Percentiles rank a stretch among this genome's conserved stretches.
Evolutionary conservation across 352 stramenopile genomes (phyloP).

Genomic region (Phytophthora sp.): DNA sequence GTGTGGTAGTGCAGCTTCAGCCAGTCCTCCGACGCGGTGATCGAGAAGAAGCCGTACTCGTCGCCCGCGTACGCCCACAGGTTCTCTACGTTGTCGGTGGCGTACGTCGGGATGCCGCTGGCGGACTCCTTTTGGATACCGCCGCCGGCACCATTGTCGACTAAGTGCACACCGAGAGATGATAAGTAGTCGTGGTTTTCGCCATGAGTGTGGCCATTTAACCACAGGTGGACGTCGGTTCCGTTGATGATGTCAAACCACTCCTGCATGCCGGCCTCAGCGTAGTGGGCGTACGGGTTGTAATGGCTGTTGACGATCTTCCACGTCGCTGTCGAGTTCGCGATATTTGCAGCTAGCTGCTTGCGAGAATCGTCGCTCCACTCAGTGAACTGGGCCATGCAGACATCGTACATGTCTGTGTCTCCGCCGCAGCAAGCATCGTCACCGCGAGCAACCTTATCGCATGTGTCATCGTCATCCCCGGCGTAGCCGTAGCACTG

Average conservation of each 20-base stretch:
- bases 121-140: slow-evolving; percentile 73
- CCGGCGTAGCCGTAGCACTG: slow-evolving; percentile 60
- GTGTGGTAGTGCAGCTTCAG: slow-evolving; percentile 75
- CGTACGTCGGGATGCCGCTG: slow-evolving; percentile 62
- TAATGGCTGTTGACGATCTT: slow-evolving; percentile 74
- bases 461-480: slow-evolving; percentile 40
- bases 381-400: slow-evolving; percentile 40
- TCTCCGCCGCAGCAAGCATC: slow-evolving; percentile 43
- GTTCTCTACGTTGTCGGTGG: slow-evolving; percentile 51
- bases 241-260: slow-evolving; percentile 54
- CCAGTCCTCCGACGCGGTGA: slow-evolving; percentile 63
- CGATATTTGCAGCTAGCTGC: slow-evolving; percentile 41
- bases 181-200: slow-evolving; percentile 66
- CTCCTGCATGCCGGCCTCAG: slow-evolving; percentile 24
- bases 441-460: slow-evolving; percentile 41
- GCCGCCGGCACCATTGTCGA: slow-evolving; percentile 72
- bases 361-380: slow-evolving; percentile 56
- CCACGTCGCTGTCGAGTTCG: slow-evolving; percentile 56
- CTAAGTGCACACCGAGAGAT: slow-evolving; percentile 61
- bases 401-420: slow-evolving; percentile 45
- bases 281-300: slow-evolving; percentile 54
- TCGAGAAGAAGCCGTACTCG: slow-evolving; percentile 67
- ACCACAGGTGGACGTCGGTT: slow-evolving; percentile 38
- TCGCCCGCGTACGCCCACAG: slow-evolving; percentile 59
- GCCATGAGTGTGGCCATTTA: slow-evolving; percentile 60